Base-by-base conservation (phyloP, 306 rosid species). In the Malus sieversii region DNA sequence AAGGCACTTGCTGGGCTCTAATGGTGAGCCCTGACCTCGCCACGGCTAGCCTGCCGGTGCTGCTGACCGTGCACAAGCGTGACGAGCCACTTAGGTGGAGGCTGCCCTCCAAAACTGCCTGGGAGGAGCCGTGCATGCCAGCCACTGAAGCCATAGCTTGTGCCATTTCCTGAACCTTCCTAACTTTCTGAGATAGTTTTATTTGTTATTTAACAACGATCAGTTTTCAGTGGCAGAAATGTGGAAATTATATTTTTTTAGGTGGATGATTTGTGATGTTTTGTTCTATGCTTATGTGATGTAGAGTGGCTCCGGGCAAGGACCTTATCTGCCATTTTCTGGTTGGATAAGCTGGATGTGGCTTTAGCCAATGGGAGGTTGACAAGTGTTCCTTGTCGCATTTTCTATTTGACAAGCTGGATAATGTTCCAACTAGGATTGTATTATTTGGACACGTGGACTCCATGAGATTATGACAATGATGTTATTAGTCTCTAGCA, bases 141-240 rank as follows among this genome's bases (percentile, higher is more conserved):
- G 97, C 86, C 96, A 90, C 90, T 72, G 97, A 96, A 79, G 98
- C 97, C 91, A 95, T 87, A 66, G 96, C 91, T 57, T 91, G 96
- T 32, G 90, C 97, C 93, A 91, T 93, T 77, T 65, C 9, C n/a
- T 40, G n/a, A 18, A 19, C 16, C 81, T 51, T 60, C 23, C 4
- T 48, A 23, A 14, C 70, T 75, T 62, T 13, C 70, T 23, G 45
- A 55, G 60, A 25, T 79, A 42, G 45, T 42, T 80, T 30, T n/a
- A 46, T 63, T 22, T 46, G 23, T 32, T 15, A 11, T 15, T 33
- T 10, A 14, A 23, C 32, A 22, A 12, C 40, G 32, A 23, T 27
- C 30, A 22, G 53, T 42, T 70, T 67, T 15, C 58, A 13, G 79
- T 69, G 76, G 62, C 77, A 71, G 78, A 57, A 55, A 8, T 6